Evolutionary conservation across 352 stramenopile genomes (phyloP).

Genomic region (Globisporangium abappressorium): DNA sequence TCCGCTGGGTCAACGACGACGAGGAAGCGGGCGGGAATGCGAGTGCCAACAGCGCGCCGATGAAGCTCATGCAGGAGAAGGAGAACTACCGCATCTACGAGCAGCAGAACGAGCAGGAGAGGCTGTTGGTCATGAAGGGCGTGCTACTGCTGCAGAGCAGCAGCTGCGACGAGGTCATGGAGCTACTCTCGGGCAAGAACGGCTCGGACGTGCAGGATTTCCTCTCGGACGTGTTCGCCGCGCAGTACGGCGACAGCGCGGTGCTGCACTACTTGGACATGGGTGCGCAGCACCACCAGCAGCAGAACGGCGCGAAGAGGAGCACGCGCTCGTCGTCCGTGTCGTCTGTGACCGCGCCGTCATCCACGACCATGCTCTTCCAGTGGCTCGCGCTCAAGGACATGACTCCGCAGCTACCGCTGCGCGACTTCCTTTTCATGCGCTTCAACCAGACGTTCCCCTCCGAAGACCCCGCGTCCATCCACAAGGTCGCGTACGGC

Average conservation of each 20-base stretch:
- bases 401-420: constrained; percentile 40
- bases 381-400: constrained; percentile 80
- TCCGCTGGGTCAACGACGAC: constrained; percentile 62
- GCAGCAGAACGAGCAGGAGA: constrained; percentile 43
- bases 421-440: constrained; percentile 83
- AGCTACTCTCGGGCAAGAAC: constrained; percentile 47
- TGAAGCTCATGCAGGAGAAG: constrained; percentile 58
- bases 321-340: constrained; percentile 6
- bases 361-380: constrained; percentile 35
- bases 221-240: constrained; percentile 55
- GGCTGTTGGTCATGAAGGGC: constrained; percentile 68
- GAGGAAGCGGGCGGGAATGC: constrained; percentile 26
- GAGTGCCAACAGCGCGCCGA: neutral
- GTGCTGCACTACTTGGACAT: constrained; percentile 53
- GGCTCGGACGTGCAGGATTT: constrained; percentile 42
- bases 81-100: constrained; percentile 81
- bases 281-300: constrained; percentile 17
- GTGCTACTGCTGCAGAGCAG: constrained; percentile 66
- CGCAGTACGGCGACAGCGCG: constrained; percentile 54
- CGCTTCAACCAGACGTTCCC: constrained; percentile 65
- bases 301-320: neutral
- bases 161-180: constrained; percentile 67
- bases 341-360: constrained; percentile 13
- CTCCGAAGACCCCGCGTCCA: constrained; percentile 31
- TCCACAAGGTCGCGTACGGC: constrained; percentile 33